Evolutionary conservation across 495 filamentous ascomycete genomes (phyloP).

Genomic region (Astrothelium macrocarpum): DNA sequence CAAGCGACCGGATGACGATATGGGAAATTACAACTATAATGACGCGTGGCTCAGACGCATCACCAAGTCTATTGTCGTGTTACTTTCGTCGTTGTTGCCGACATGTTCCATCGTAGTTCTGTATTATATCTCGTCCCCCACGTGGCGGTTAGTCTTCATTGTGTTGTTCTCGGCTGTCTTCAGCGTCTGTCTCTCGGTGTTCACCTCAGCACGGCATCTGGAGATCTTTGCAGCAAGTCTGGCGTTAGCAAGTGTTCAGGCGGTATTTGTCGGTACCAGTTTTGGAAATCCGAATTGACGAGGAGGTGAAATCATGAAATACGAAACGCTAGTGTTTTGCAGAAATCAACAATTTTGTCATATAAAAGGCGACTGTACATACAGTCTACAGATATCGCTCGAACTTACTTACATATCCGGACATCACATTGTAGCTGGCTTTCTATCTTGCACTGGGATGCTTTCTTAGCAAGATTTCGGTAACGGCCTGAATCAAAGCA

Average conservation of each 20-base stretch:
- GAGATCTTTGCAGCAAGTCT: slow-evolving; percentile 33
- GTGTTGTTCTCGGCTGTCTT: slow-evolving; percentile 29
- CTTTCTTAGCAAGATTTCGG: too few species aligned
- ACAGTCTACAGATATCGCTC: too few species aligned
- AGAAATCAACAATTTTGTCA: too few species aligned
- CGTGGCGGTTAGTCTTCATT: slow-evolving; percentile 25
- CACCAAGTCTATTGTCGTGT: slow-evolving; percentile 18
- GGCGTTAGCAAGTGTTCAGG: slow-evolving; percentile 21
- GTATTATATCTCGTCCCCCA: slow-evolving; percentile 23
- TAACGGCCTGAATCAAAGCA: too few species aligned
- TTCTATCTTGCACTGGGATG: too few species aligned
- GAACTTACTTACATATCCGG: too few species aligned
- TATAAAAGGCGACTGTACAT: too few species aligned
- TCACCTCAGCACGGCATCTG: slow-evolving; percentile 25
- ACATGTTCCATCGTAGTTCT: slow-evolving; percentile 28
- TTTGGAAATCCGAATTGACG: slow-evolving; percentile 7
- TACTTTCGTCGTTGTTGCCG: slow-evolving; percentile 27
- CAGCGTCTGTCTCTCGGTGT: slow-evolving; percentile 21
- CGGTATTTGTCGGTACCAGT: slow-evolving; percentile 11
- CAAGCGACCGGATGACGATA: background rate
- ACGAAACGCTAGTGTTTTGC: too few species aligned
- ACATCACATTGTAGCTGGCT: too few species aligned
- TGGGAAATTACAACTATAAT: background rate
- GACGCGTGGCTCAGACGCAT: background rate
- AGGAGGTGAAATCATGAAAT: too few species aligned